Evolutionary conservation across 2,329 filamentous ascomycete genomes (phyloP), one percentile per base, ranked within the genome.

Genomic region (Dendrostoma leiphaemia): DNA sequence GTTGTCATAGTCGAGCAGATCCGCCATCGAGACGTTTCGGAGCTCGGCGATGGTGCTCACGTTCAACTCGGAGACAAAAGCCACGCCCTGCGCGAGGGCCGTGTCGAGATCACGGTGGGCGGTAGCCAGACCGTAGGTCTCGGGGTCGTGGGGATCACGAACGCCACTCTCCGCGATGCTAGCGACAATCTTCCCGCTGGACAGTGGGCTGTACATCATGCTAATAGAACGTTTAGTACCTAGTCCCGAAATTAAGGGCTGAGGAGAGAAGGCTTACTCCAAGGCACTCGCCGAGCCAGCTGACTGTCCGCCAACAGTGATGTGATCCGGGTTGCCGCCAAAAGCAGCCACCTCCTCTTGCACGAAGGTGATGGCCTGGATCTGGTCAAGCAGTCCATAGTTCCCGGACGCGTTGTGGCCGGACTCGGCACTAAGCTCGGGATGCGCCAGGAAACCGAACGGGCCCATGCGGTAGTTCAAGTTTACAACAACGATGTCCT

Each of bases 381-480:
- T 74, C 67, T 90, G 86, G 65, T 91, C 88, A 34, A 80, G 79
- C 1, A 91, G 71, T 1, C 88, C 89, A 61, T 84, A 85, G 65
- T 91, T 91, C 34, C 85, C 65, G 54, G 78, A 80, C 13, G 45
- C 21, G 5, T 48, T 48, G 45, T 34, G 29, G 2, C 24, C 45
- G 2, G 31, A 21, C 34, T 48, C 45, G 8, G 45, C 45, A 3
- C 81, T 79, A 60, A 59, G 63, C 61, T 86, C 79, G 15, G 79
- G 71, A 50, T 82, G 75, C 2, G 82, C 81, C 9, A 92, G 74
- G 64, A 91, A 92, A 0, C 89, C 89, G 60, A 84, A 90, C 0
- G 82, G 78, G 0, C 88, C 88, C 12, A 92, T 86, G 5, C 89
- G 84, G 65, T 92, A 91, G 68, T 90, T 91, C 69, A 90, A 81